A percentile compares a stretch with the other conserved stretches of the same genome.
phyloP scores from a whole-genome alignment of 352 stramenopile genomes.

The Phytophthora palmivora region DNA sequence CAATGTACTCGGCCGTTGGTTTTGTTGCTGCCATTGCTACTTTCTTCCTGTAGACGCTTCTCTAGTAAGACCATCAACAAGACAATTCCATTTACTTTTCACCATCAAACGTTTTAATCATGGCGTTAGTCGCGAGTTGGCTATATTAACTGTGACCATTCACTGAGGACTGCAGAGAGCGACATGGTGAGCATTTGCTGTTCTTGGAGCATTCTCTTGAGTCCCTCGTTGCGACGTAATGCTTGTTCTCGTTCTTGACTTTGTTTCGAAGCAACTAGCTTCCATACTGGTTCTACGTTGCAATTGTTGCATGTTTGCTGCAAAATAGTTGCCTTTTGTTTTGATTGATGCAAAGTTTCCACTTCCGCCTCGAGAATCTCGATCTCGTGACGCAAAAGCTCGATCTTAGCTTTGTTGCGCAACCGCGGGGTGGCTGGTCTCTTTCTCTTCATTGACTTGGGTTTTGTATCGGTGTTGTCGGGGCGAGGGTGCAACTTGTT shows the following conservation, averaged over 20 bases:
- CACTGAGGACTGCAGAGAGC: constrained; percentile 18
- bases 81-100: constrained; percentile 9
- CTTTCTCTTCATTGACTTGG: constrained; percentile 2
- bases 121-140: background rate
- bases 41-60: constrained; percentile 32
- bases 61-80: constrained; percentile 14
- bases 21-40: constrained; percentile 15
- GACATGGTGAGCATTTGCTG: constrained; percentile 26
- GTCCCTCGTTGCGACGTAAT: constrained; percentile 15
- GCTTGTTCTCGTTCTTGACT: constrained; percentile 22
- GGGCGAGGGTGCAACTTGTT: constrained; percentile 1
- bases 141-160: constrained; percentile 11
- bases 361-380: constrained; percentile 27
- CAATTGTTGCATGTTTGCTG: background rate
- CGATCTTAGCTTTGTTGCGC: constrained; percentile 37
- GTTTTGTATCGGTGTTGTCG: background rate
- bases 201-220: constrained; percentile 23
- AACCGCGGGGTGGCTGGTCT: constrained; percentile 12
- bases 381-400: constrained; percentile 27
- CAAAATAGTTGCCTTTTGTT: background rate
- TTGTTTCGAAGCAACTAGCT: constrained; percentile 25
- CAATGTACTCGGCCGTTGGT: constrained; percentile 26
- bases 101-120: background rate
- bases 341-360: constrained; percentile 4
- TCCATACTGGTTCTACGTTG: constrained; percentile 10